phyloP scores from a whole-genome alignment of 352 stramenopile species.

The Plasmopara halstedii region DNA sequence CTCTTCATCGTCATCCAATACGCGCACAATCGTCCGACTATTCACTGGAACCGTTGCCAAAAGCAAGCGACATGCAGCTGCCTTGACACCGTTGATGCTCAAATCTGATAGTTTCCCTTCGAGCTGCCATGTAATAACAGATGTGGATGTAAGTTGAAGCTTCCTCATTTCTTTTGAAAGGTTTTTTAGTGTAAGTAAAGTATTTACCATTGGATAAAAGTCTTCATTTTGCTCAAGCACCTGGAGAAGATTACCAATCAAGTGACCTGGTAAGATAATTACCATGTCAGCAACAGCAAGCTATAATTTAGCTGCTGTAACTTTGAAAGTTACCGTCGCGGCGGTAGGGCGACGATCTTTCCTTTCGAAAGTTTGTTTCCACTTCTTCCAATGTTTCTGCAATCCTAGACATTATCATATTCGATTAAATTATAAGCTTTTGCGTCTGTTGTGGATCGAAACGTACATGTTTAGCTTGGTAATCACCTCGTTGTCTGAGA shows the following conservation, averaged over 20 bases:
- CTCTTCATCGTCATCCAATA: slow-evolving; percentile 71
- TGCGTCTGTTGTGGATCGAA: neutral
- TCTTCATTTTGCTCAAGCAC: slow-evolving; percentile 78
- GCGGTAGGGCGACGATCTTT: slow-evolving; percentile 57
- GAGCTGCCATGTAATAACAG: slow-evolving; percentile 25
- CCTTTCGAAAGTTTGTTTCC: slow-evolving; percentile 69
- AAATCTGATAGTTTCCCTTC: slow-evolving; percentile 59
- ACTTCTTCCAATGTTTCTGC: slow-evolving; percentile 72
- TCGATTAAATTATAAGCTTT: slow-evolving; percentile 8
- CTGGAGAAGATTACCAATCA: slow-evolving; percentile 71
- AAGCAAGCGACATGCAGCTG: slow-evolving; percentile 58
- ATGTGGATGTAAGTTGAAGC: slow-evolving; percentile 12
- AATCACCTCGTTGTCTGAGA: slow-evolving; percentile 54
- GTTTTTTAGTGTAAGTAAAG: slow-evolving; percentile 6
- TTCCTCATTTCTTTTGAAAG: slow-evolving; percentile 1
- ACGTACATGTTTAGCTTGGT: slow-evolving; percentile 73
- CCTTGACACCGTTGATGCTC: slow-evolving; percentile 51
- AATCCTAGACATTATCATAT: slow-evolving; percentile 31
- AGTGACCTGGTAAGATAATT: slow-evolving; percentile 33
- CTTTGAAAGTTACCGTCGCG: slow-evolving; percentile 44
- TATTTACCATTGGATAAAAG: slow-evolving; percentile 70
- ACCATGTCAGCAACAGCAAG: slow-evolving; percentile 1
- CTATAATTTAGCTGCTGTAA: slow-evolving; percentile 1
- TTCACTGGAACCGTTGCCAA: slow-evolving; percentile 71
- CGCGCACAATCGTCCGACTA: slow-evolving; percentile 57